Conservation (phyloP, 1,139 yeast genomes). For the Yamadazyma buinensis region DNA sequence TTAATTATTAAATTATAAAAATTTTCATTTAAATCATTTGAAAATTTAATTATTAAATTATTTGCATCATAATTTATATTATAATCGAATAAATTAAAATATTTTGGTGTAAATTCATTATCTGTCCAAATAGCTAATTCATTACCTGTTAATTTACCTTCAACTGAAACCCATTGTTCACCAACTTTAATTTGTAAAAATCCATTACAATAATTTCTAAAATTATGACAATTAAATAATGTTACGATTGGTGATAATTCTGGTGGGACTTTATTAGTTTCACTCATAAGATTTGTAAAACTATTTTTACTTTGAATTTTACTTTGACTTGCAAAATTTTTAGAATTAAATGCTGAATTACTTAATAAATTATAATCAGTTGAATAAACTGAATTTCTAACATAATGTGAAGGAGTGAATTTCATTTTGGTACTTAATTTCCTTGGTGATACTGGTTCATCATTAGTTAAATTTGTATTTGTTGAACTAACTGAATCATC, state of each 20-base stretch:
- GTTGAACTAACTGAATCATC: conserved; percentile 1
- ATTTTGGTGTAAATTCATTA: conserved; percentile 39
- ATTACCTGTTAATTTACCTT: conserved; percentile 47
- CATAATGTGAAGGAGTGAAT: conserved; percentile 37
- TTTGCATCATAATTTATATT: conserved; percentile 10
- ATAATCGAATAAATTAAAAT: conserved; percentile 46
- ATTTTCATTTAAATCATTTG: conserved; percentile 35
- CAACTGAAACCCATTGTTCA: conserved; percentile 33
- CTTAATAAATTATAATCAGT: not conserved
- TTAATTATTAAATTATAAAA: conserved; percentile 30
- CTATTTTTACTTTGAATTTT: conserved; percentile 14
- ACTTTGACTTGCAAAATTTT: conserved; percentile 10
- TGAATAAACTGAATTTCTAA: conserved; percentile 28
- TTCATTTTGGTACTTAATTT: conserved; percentile 23
- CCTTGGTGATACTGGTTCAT: conserved; percentile 10
- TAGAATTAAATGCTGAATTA: not conserved
- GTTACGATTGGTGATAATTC: conserved; percentile 42
- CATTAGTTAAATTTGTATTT: too few species aligned
- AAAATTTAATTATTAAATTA: conserved; percentile 30
- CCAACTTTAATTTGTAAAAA: conserved; percentile 23
- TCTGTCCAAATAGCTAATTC: conserved; percentile 48
- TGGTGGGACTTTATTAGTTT: conserved; percentile 26
- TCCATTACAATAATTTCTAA: conserved; percentile 37
- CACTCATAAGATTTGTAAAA: conserved; percentile 17
- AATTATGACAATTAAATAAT: conserved; percentile 38